Evolutionary conservation across 2,329 filamentous ascomycete species (phyloP), one percentile per base, ranked within the genome.

Genomic region (Lasiodiplodia gonubiensis): DNA sequence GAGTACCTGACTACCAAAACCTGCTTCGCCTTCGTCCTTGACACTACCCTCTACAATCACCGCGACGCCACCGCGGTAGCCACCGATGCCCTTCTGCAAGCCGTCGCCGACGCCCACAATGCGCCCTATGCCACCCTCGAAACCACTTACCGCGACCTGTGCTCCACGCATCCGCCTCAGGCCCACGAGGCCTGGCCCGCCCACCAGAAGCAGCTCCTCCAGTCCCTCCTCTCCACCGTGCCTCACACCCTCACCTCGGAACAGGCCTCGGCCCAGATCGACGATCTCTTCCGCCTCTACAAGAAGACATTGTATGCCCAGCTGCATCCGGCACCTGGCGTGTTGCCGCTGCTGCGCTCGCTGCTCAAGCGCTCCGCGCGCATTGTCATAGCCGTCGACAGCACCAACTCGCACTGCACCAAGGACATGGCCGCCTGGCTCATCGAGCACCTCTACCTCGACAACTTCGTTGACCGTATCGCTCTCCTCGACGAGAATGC

Each of bases 401-500:
- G 37, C 30, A 10, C 11, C 61, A 16, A 5, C 37, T 35, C 42
- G 10, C 33, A 35, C 16, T 30, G 30, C 39, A 49, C 55, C 16
- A 49, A 48, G 35, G 66, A 63, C 37, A 42, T 52, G 66, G 55
- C 57, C 55, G 35, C 48, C 48, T 67, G 66, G 66, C 46, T 59
- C 48, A 27, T 67, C 25, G 66, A 67, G 55, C 66, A 67, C 51
- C 66, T 67, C 21, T 54, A 63, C 23, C 57, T 67, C 42, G 48
- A 52, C 57, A 67, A 67, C 66, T 67, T 67, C 23, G 57, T 67
- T 57, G 64, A 66, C 52, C 39, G 37, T 27, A 66, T 66, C 27
- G 51, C 52, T 39, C 18, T 57, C 18, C 52, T 66, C 37, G 64
- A 49, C 35, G 37, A 52, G 30, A 42, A 21, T 33, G n/a, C n/a